phyloP scores from a whole-genome alignment of 371 early-diverging fungal species.

The Rhizopus sp. region DNA sequence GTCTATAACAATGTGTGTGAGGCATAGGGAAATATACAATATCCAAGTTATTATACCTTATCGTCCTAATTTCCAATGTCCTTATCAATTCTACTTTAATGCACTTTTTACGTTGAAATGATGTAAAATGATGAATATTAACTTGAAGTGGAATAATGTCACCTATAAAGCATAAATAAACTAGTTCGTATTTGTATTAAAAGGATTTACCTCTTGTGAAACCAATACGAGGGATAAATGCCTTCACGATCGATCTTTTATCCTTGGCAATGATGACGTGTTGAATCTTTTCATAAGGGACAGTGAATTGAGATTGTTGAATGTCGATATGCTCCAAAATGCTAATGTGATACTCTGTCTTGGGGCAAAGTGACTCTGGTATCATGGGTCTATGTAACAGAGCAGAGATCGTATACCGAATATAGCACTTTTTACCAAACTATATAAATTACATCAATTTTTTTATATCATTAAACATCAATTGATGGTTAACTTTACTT shows the following conservation, averaged over 20 bases:
- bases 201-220: conserved; percentile 45
- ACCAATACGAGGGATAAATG: conserved; percentile 44
- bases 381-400: conserved; percentile 44
- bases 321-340: conserved; percentile 49
- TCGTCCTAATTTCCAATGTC: conserved; percentile 36
- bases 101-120: conserved; percentile 27
- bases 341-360: conserved; percentile 38
- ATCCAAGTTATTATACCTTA: conserved; percentile 9
- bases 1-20: conserved; percentile 4
- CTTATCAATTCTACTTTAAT: conserved; percentile 38
- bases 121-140: conserved; percentile 33
- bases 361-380: conserved; percentile 45
- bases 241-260: conserved; percentile 33
- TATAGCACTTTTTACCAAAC: conserved; percentile 36
- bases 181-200: neutral
- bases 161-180: conserved; percentile 21
- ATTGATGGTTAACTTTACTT: conserved; percentile 24
- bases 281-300: conserved; percentile 32
- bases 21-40: neutral
- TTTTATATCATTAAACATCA: neutral
- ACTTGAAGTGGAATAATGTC: conserved; percentile 44
- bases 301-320: conserved; percentile 20
- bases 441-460: neutral
- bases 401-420: conserved; percentile 43
- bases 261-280: conserved; percentile 27